A percentile compares a stretch with the other conserved stretches of the same genome.
Conservation (phyloP, 192 early-diverging fungal species). For the Backusella morwellensis region DNA sequence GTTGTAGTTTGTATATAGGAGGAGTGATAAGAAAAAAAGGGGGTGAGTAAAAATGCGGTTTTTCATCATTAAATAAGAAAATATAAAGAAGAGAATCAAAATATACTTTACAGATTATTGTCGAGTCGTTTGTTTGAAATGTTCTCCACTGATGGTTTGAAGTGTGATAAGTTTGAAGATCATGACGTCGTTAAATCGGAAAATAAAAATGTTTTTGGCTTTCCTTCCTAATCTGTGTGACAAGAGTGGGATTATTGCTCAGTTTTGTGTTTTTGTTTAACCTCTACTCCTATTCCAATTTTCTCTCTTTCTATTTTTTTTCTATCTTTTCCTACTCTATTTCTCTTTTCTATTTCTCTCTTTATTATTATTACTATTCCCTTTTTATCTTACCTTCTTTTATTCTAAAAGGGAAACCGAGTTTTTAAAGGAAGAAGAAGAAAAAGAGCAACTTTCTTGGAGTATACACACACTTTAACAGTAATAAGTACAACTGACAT, state of each 20-base stretch:
- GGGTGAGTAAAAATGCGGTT: background rate
- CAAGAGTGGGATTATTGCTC: background rate
- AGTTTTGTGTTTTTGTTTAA: constrained; percentile 9
- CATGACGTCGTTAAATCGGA: background rate
- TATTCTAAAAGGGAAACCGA: background rate
- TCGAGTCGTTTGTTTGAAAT: background rate
- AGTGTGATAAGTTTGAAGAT: background rate
- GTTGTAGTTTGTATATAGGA: background rate
- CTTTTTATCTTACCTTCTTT: background rate
- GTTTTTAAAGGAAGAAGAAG: background rate
- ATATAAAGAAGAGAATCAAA: background rate
- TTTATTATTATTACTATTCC: background rate
- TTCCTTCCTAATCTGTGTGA: background rate
- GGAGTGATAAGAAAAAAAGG: background rate
- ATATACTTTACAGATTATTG: background rate
- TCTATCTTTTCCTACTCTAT: background rate
- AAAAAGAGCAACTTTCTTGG: background rate
- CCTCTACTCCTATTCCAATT: background rate
- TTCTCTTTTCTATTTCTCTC: background rate
- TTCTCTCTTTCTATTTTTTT: background rate
- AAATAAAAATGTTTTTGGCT: background rate
- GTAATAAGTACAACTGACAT: background rate
- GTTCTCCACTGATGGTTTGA: background rate
- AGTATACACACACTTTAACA: background rate
- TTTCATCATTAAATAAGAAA: background rate